phyloP scores from a whole-genome alignment of 2,329 filamentous ascomycete species.

The Penicillium sp. region DNA sequence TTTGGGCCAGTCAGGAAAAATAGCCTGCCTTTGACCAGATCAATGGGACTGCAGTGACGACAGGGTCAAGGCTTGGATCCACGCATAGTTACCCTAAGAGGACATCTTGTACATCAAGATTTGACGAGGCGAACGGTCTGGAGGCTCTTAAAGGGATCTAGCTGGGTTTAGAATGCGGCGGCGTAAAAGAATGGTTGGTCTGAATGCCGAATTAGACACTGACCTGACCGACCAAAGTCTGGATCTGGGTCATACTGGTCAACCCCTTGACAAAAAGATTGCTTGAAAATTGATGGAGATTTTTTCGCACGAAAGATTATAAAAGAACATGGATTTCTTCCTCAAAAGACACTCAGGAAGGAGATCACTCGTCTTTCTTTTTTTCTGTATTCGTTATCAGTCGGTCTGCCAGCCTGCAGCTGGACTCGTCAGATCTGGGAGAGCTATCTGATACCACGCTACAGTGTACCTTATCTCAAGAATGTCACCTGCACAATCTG shows the following conservation, averaged over 20 bases:
- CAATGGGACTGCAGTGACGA: neutral
- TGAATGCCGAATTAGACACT: neutral
- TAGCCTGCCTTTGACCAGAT: neutral
- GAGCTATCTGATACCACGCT: neutral
- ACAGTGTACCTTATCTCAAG: no score
- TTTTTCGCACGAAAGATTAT: neutral
- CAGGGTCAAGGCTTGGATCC: neutral
- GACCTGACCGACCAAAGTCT: neutral
- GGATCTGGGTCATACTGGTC: slow-evolving; percentile 1
- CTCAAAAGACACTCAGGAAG: no score
- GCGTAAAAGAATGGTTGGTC: neutral
- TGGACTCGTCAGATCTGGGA: neutral
- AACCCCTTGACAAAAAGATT: neutral
- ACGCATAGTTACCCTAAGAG: neutral
- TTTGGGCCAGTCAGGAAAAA: neutral
- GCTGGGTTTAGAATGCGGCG: neutral
- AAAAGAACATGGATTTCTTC: neutral
- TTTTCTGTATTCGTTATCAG: neutral
- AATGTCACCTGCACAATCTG: neutral
- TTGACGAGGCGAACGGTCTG: neutral
- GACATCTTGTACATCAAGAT: neutral
- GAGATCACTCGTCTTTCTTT: neutral
- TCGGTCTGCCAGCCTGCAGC: neutral
- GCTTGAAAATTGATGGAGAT: neutral
- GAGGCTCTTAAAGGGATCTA: neutral